Conservation (phyloP, 2,329 filamentous ascomycete genomes). For the Scopulariopsis brevicaulis region DNA sequence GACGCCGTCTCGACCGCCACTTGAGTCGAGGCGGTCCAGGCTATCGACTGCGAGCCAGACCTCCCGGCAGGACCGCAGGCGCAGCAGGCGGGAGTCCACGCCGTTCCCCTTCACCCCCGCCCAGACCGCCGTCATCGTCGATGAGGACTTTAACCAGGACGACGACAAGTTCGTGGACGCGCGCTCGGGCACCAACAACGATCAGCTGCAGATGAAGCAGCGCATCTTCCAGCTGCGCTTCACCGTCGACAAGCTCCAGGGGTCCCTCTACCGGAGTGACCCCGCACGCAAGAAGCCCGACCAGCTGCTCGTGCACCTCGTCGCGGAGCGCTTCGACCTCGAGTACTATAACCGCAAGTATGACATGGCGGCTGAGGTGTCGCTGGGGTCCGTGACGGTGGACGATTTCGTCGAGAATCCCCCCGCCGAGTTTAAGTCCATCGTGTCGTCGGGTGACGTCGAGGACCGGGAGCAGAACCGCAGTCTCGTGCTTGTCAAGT, state of each 20-base stretch:
- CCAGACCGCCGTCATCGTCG: conserved; percentile 67
- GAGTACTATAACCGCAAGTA: conserved; percentile 81
- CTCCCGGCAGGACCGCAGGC: not conserved
- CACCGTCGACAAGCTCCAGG: conserved; percentile 85
- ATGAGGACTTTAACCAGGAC: conserved; percentile 60
- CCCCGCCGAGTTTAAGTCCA: conserved; percentile 85
- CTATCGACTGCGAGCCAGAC: conserved; percentile 34
- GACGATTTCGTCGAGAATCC: conserved; percentile 93
- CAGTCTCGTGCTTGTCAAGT: conserved; percentile 81
- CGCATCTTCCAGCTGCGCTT: conserved; percentile 95
- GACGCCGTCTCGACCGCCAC: not conserved
- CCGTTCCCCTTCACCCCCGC: conserved; percentile 65
- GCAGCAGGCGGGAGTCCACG: conserved; percentile 44
- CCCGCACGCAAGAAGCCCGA: conserved; percentile 66
- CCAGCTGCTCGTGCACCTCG: conserved; percentile 74
- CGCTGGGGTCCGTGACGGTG: conserved; percentile 74
- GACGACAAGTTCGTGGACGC: conserved; percentile 59
- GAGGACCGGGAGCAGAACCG: conserved; percentile 66
- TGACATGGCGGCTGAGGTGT: conserved; percentile 88
- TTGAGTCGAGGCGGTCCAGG: conserved; percentile 14
- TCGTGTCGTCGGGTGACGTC: conserved; percentile 72
- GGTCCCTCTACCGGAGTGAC: conserved; percentile 82
- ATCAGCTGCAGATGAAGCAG: conserved; percentile 63
- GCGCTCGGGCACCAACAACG: conserved; percentile 39
- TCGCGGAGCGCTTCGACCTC: conserved; percentile 80